Conservation (phyloP, 1,284 basidiomycete species). For the Trametes sp. region DNA sequence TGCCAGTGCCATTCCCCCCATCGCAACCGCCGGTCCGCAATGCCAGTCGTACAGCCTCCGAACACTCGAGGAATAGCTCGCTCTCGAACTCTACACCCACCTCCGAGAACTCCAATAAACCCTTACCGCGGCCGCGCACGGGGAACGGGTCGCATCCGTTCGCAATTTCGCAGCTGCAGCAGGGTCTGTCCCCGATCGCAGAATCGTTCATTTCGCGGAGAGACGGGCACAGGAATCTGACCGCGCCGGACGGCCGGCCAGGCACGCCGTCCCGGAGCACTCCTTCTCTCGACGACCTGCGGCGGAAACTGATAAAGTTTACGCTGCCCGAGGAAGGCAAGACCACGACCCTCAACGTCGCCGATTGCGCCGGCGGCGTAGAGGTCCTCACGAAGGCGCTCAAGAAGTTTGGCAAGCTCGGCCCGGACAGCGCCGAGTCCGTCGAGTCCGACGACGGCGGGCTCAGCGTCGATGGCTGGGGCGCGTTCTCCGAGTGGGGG, state of each 20-base stretch:
- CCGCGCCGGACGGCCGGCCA: constrained; percentile 53
- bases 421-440: constrained; percentile 57
- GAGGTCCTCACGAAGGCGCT: constrained; percentile 89
- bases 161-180: constrained; percentile 38
- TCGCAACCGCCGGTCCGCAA: constrained; percentile 45
- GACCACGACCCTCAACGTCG: constrained; percentile 81
- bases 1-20: constrained; percentile 56
- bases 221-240: constrained; percentile 50
- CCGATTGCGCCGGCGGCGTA: constrained; percentile 78
- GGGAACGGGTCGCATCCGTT: constrained; percentile 40
- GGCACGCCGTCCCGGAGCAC: constrained; percentile 52
- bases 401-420: constrained; percentile 85
- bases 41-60: constrained; percentile 36
- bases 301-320: constrained; percentile 87
- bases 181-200: constrained; percentile 70
- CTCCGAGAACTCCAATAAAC: constrained; percentile 37
- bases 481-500: constrained; percentile 73
- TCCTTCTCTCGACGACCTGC: constrained; percentile 78
- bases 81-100: constrained; percentile 38
- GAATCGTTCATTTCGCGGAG: constrained; percentile 60
- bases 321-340: constrained; percentile 80
- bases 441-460: constrained; percentile 69
- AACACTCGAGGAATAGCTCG: constrained; percentile 54
- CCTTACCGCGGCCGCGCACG: constrained; percentile 49
- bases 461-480: constrained; percentile 88